Base-by-base conservation (phyloP, 1,284 basidiomycete genomes). In the Rhodotorula glutinis region DNA sequence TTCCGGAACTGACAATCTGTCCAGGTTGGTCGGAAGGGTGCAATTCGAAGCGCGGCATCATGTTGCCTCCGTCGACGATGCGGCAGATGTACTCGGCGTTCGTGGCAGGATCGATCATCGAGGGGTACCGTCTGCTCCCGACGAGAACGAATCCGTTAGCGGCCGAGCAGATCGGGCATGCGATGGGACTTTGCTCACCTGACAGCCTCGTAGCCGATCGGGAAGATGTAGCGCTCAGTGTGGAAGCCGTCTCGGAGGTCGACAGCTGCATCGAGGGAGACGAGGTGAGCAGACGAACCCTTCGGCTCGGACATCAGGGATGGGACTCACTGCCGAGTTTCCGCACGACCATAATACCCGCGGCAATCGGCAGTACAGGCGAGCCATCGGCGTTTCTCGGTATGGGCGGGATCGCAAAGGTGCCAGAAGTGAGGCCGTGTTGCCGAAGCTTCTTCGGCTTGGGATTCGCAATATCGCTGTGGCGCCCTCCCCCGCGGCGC, bases 161-260 rank as follows among this genome's bases (percentile, higher is more conserved):
- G 1, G 21, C 1, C 19, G 8, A 17, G 49, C 41, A 49, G 66
- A 29, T 51, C 33, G 57, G 21, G 49, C 33, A n/a, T 1, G 23
- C 70, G 51, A 44, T 5, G 33, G 29, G 10, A 0, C 9, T 1
- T 3, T 13, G 76, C 81, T 60, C 62, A 88, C 88, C 88, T 82
- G 5, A 85, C 88, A 8, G 89, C 88, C 76, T 89, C 87, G 76
- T 90, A 91, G 25, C 88, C 88, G 57, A 90, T 86, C 25, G 89
- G 89, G 75, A 89, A 91, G 71, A 91, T 90, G 76, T 90, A 90
- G 65, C 89, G 81, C 77, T 90, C 88, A 0, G 89, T 89, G 76
- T 89, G 87, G 75, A 90, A 90, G 76, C 89, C 87, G 10, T 63
- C 62, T 11, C 62, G 62, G 7, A 8, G 16, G 25, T 55, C 60